Evolutionary conservation across 1,284 basidiomycete species (phyloP).

Genomic region (Flammula alnicola): DNA sequence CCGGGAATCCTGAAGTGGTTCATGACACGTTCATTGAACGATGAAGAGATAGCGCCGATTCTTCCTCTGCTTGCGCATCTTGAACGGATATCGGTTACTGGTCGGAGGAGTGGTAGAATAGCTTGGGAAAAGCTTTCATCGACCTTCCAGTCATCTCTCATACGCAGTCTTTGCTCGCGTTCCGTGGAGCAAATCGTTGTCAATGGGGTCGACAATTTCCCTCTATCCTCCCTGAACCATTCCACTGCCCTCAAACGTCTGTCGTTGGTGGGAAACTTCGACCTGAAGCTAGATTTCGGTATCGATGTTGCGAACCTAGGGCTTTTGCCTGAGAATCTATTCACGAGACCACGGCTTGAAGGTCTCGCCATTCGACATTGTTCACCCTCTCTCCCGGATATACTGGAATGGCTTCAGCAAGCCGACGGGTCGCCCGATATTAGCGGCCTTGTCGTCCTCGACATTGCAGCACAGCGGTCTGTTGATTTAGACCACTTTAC

Average conservation of each 20-base stretch:
- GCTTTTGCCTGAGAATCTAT: not conserved
- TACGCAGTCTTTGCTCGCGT: not conserved
- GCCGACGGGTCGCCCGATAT: conserved; percentile 1
- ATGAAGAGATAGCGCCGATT: conserved; percentile 15
- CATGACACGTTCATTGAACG: conserved; percentile 15
- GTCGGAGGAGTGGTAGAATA: not conserved
- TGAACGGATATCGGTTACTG: conserved; percentile 6
- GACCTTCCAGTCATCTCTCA: conserved; percentile 11
- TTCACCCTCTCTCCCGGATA: not conserved
- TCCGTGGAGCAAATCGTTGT: conserved; percentile 7
- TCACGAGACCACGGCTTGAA: conserved; percentile 1
- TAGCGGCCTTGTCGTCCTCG: conserved; percentile 8
- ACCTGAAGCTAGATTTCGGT: not conserved
- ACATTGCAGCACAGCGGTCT: not conserved
- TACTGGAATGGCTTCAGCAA: conserved; percentile 9
- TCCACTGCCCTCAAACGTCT: conserved; percentile 11
- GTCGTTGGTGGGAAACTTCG: conserved; percentile 5
- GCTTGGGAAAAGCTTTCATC: conserved; percentile 12
- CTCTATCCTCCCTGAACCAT: conserved; percentile 7
- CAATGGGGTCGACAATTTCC: conserved; percentile 13
- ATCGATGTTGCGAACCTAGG: not conserved
- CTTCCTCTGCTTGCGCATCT: conserved; percentile 10
- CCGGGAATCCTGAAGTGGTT: conserved; percentile 15
- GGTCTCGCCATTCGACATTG: conserved; percentile 4
- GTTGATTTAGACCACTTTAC: not conserved